Conservation (phyloP, 139 green algal genomes). For the Spirogloea muscicola region DNA sequence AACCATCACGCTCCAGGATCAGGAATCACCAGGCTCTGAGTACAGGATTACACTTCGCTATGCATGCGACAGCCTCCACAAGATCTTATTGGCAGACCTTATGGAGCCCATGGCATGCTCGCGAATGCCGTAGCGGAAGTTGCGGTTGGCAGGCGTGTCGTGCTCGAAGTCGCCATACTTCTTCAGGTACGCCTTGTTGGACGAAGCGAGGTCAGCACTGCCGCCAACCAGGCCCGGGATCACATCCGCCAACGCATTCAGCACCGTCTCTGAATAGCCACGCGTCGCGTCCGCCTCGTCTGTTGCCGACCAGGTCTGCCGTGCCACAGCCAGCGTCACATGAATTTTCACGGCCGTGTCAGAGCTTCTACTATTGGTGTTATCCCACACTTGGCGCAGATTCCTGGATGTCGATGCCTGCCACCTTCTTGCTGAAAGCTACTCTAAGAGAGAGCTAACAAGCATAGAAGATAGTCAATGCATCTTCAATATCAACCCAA, state of each 20-base stretch:
- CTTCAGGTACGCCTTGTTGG: constrained; percentile 99
- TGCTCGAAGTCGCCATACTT: constrained; percentile 98
- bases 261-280: constrained; percentile 86
- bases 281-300: constrained; percentile 93
- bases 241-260: constrained; percentile 86
- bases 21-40: too few relatives aligned
- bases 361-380: too few relatives aligned
- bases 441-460: neutral
- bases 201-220: constrained; percentile 93
- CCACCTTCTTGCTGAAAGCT: neutral
- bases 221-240: constrained; percentile 92
- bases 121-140: constrained; percentile 95
- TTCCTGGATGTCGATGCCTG: neutral
- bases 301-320: constrained; percentile 66
- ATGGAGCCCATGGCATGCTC: constrained; percentile 99
- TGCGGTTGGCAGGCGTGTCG: constrained; percentile 83
- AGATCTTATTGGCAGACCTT: too few relatives aligned
- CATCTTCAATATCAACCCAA: too few relatives aligned
- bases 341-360: too few relatives aligned
- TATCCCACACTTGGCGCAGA: too few relatives aligned
- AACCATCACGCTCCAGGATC: too few relatives aligned
- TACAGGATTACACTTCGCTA: too few relatives aligned
- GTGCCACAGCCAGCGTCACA: too few relatives aligned
- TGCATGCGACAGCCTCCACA: too few relatives aligned
- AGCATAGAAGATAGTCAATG: neutral